Base-by-base conservation (phyloP, 1,284 basidiomycete species). In the Ustilago sp. region DNA sequence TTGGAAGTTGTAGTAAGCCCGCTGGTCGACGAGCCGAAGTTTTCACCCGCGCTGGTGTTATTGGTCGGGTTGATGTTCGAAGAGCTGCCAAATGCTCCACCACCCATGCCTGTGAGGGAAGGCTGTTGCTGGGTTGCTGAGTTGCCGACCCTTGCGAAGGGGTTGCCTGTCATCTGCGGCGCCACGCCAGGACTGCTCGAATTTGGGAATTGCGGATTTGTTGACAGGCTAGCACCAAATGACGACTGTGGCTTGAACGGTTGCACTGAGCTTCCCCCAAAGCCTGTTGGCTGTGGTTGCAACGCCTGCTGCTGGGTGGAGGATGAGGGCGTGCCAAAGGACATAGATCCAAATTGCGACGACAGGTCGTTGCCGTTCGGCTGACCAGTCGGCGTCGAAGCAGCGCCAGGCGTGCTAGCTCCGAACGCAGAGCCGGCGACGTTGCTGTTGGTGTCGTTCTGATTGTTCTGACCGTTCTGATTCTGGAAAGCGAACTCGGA, bases 401-500 rank as follows among this genome's bases (percentile, higher is more conserved):
- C 57, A 12, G 51, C 63, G 8, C 56, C 60, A 11, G 72, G 56
- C 12, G 65, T 58, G 35, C 38, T 62, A 17, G 51, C 43, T 15
- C 48, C 56, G 36, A 59, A 59, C 2, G 59, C 48, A 9, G 66
- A 56, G 12, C 51, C 48, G 36, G 58, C 23, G n/a, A 50, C 31
- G 15, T 23, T 50, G 23, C 43, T 41, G 31, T 17, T 53, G 41
- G 13, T 64, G 36, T 38, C 36, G 63, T 28, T 47, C 19, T 63
- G 38, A 41, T 53, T 57, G 47, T 53, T 57, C 39, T 43, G 39
- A 43, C 13, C 39, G 45, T 54, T 48, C 17, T 67, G 59, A 28
- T 72, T 74, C 38, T 48, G 63, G 19, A 79, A 69, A 9, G 86
- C 75, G 57, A 87, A 86, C 53, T 87, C 87, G 8, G 82, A 85